phyloP scores from a whole-genome alignment of 2,329 filamentous ascomycete species.

The Colletotrichum gloeosporioides region DNA sequence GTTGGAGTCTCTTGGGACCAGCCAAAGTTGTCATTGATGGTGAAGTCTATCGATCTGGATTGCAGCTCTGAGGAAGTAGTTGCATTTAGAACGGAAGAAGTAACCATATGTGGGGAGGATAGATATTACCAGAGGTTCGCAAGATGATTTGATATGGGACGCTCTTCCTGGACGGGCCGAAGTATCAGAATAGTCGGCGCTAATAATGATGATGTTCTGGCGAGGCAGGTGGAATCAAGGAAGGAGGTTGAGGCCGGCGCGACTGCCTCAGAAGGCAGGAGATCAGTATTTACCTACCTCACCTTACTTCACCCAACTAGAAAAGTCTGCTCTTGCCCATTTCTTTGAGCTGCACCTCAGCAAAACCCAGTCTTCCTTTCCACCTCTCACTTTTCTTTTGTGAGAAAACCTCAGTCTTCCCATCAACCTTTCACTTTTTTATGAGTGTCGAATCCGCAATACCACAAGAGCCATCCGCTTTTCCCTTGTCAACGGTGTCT shows the following conservation, averaged over 20 bases:
- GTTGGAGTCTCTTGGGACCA: neutral
- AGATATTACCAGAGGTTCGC: neutral
- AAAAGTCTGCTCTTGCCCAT: neutral
- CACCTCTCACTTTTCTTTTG: neutral
- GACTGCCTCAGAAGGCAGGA: neutral
- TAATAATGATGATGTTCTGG: neutral
- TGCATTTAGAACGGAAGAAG: neutral
- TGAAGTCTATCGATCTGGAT: fast-evolving
- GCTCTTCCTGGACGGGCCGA: neutral
- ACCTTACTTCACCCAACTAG: neutral
- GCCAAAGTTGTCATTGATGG: fast-evolving
- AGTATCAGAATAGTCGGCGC: neutral
- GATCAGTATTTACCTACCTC: neutral
- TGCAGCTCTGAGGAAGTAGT: fast-evolving
- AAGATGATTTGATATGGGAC: neutral
- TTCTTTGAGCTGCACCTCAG: neutral
- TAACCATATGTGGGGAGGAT: fast-evolving
- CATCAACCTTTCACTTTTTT: neutral
- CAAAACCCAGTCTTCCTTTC: neutral
- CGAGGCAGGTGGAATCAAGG: neutral
- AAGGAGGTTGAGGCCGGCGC: neutral
- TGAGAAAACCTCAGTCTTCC: neutral
- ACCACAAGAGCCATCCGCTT: neutral
- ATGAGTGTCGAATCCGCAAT: neutral
- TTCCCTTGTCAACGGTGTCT: neutral